Evolutionary conservation across 2,329 filamentous ascomycete species (phyloP).

Genomic region (Diplodia mutila): DNA sequence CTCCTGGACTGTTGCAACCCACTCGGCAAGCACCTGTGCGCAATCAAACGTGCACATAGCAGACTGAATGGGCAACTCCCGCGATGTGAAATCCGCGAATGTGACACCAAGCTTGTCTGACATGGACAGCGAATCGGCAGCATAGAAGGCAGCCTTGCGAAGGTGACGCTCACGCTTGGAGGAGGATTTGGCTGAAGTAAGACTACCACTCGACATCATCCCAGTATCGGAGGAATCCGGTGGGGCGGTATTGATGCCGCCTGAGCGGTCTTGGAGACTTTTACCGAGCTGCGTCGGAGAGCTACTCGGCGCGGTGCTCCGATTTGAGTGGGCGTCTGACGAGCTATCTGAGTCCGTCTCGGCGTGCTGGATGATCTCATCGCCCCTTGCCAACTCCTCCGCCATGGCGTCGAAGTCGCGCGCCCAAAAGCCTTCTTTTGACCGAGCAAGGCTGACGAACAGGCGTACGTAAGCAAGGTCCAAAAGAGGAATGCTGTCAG

Average conservation of each 20-base stretch:
- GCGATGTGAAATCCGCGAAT: constrained; percentile 79
- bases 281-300: too few relatives aligned
- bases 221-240: constrained; percentile 32
- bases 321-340: constrained; percentile 32
- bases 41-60: constrained; percentile 94
- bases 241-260: constrained; percentile 25
- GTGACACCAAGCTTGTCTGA: constrained; percentile 83
- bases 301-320: constrained; percentile 24
- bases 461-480: constrained; percentile 91
- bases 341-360: constrained; percentile 45
- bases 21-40: constrained; percentile 90
- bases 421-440: constrained; percentile 93
- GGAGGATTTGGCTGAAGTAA: constrained; percentile 55
- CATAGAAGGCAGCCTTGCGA: constrained; percentile 93
- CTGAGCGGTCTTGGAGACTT: too few relatives aligned
- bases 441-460: constrained; percentile 88
- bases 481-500: constrained; percentile 86
- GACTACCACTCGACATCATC: constrained; percentile 29
- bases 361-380: constrained; percentile 74
- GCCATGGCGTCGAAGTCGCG: constrained; percentile 91
- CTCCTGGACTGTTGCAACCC: constrained; percentile 91
- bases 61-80: constrained; percentile 86
- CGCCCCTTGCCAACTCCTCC: constrained; percentile 78
- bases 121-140: constrained; percentile 87
- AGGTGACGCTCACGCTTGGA: constrained; percentile 83